Conservation (phyloP, 305 asterid species). For the Fraxinus angustifolia region DNA sequence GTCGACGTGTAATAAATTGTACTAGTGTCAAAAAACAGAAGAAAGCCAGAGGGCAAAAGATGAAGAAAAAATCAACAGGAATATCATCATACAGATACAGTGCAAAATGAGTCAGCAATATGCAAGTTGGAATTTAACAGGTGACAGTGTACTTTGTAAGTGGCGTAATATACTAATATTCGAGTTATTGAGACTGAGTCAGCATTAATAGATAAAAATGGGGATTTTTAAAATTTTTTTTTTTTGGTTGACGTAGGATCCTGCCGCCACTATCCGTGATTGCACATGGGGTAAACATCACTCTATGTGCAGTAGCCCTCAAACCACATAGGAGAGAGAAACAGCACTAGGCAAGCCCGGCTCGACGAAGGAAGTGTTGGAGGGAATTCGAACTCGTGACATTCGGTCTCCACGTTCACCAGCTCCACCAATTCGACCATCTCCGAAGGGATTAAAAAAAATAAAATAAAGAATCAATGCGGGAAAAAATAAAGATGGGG, state of each 20-base stretch:
- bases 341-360: too few relatives aligned
- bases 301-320: too few relatives aligned
- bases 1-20: background rate
- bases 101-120: slow-evolving; percentile 34
- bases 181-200: background rate
- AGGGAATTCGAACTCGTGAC: background rate
- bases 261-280: too few relatives aligned
- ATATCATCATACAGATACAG: background rate
- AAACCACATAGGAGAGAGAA: too few relatives aligned
- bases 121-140: background rate
- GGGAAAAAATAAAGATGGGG: background rate
- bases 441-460: too few relatives aligned
- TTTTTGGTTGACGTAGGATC: too few relatives aligned
- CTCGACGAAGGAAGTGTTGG: too few relatives aligned
- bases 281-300: too few relatives aligned
- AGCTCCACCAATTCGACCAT: too few relatives aligned
- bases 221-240: background rate
- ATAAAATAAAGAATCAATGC: background rate
- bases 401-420: background rate
- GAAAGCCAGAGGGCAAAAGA: background rate
- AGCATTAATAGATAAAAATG: background rate
- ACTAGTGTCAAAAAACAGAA: background rate
- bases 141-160: background rate
- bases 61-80: background rate
- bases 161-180: background rate